phyloP scores from a whole-genome alignment of 176 grass and related monocot species.

The Carex pumila region DNA sequence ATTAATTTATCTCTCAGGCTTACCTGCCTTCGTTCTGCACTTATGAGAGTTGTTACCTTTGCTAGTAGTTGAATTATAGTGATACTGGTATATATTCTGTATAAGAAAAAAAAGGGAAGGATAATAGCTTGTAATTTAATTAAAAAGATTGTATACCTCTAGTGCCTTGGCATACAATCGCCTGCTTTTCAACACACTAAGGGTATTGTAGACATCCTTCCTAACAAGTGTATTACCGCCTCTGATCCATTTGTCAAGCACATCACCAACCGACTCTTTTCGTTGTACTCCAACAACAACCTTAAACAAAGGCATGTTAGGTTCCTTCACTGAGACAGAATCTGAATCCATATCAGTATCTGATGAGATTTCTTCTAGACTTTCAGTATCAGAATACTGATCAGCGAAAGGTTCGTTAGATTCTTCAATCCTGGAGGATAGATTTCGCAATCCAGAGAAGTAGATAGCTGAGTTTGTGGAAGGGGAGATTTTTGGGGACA shows the following conservation, averaged over 20 bases:
- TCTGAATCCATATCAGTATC: not conserved
- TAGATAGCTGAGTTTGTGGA: not conserved
- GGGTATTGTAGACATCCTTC: conserved; percentile 7
- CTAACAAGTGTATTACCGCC: not conserved
- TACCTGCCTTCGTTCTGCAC: not conserved
- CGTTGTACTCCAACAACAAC: not conserved
- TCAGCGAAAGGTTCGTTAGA: not conserved
- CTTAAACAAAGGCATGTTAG: conserved; percentile 10
- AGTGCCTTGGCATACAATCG: not conserved
- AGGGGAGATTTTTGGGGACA: not conserved
- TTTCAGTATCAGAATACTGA: not conserved
- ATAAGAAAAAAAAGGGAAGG: not conserved
- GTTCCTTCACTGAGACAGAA: not conserved
- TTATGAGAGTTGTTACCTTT: not conserved
- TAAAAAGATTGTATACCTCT: conserved; percentile 7
- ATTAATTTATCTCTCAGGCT: not conserved
- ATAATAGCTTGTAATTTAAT: not conserved
- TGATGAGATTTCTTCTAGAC: not conserved
- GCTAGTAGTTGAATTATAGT: not conserved
- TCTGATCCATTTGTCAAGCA: conserved; percentile 14
- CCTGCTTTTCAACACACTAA: conserved; percentile 17
- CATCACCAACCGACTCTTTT: not conserved
- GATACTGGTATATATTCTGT: not conserved
- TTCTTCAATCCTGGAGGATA: conserved; percentile 1
- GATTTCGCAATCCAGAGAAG: not conserved